Conservation (phyloP, 2,329 filamentous ascomycete genomes). For the Stemphylium vesicarium region DNA sequence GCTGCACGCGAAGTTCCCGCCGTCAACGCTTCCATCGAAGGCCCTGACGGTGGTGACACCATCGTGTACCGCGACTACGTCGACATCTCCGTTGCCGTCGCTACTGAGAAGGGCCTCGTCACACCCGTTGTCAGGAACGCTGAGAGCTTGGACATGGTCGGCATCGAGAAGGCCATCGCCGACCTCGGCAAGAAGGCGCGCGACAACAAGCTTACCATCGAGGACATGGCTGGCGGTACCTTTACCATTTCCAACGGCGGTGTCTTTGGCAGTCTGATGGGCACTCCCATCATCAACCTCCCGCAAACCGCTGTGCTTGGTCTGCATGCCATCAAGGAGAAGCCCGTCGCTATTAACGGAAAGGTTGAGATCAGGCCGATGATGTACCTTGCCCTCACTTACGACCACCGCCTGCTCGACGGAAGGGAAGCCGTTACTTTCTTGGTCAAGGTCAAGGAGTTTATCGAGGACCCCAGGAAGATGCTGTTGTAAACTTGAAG, state of each 20-base stretch:
- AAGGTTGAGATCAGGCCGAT: conserved; percentile 96
- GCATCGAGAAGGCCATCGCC: conserved; percentile 88
- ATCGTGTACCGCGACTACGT: conserved; percentile 99
- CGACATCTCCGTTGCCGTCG: conserved; percentile 95
- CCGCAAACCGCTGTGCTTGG: conserved; percentile 91
- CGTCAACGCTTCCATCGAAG: conserved; percentile 97
- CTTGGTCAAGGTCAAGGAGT: conserved; percentile 96
- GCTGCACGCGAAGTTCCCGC: conserved; percentile 95
- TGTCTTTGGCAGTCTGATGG: conserved; percentile 96
- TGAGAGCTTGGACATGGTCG: conserved; percentile 84
- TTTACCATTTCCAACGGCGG: conserved; percentile 98
- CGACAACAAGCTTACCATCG: conserved; percentile 95
- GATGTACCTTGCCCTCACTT: conserved; percentile 98
- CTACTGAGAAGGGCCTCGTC: conserved; percentile 95
- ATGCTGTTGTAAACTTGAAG: conserved; percentile 70
- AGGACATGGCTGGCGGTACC: conserved; percentile 98
- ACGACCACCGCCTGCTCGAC: conserved; percentile 94
- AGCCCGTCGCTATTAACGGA: conserved; percentile 85
- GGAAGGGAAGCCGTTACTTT: conserved; percentile 96
- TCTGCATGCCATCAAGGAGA: conserved; percentile 96
- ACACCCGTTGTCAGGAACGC: conserved; percentile 96
- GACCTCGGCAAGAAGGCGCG: conserved; percentile 97
- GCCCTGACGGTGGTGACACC: conserved; percentile 91
- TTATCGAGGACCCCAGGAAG: conserved; percentile 90
- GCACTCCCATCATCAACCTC: conserved; percentile 97